These are phyloP conservation scores for Microdochium nivale DNA, from an alignment of 2,329 filamentous ascomycete genomes.

Conservation along the genomic window DNA sequence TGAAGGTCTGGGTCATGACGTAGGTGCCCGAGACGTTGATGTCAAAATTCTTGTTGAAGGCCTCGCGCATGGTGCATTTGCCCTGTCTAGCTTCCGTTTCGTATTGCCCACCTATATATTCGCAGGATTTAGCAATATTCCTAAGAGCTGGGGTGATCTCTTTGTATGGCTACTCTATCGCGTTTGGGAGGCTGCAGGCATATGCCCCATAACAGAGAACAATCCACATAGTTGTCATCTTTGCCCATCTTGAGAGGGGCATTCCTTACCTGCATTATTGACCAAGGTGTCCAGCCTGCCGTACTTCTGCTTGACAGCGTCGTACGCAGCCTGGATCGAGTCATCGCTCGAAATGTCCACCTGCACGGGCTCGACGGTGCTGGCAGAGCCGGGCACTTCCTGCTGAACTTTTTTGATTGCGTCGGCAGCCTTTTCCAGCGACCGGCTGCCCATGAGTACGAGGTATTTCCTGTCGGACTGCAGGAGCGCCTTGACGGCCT, in stretches of 20 bases:
- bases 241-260: too few relatives aligned
- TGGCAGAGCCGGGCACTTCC: constrained; percentile 29
- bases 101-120: constrained; percentile 25
- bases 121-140: neutral
- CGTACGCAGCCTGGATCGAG: constrained; percentile 37
- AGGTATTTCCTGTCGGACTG: constrained; percentile 37
- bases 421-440: constrained; percentile 36
- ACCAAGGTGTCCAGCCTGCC: constrained; percentile 42
- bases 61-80: constrained; percentile 24
- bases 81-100: constrained; percentile 23
- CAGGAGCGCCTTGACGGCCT: constrained; percentile 45
- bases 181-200: too few relatives aligned
- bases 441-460: constrained; percentile 47
- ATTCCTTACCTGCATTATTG: constrained; percentile 43
- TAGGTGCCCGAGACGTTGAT: constrained; percentile 40
- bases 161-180: neutral
- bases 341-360: constrained; percentile 45
- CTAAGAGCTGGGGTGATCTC: neutral
- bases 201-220: too few relatives aligned
- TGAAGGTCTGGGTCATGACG: constrained; percentile 27
- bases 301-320: constrained; percentile 28
- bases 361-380: constrained; percentile 34
- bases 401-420: constrained; percentile 32
- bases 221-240: too few relatives aligned
- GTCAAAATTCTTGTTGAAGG: constrained; percentile 37